Conservation (phyloP, 1,284 basidiomycete genomes). For the Ustilago xerochloae region DNA sequence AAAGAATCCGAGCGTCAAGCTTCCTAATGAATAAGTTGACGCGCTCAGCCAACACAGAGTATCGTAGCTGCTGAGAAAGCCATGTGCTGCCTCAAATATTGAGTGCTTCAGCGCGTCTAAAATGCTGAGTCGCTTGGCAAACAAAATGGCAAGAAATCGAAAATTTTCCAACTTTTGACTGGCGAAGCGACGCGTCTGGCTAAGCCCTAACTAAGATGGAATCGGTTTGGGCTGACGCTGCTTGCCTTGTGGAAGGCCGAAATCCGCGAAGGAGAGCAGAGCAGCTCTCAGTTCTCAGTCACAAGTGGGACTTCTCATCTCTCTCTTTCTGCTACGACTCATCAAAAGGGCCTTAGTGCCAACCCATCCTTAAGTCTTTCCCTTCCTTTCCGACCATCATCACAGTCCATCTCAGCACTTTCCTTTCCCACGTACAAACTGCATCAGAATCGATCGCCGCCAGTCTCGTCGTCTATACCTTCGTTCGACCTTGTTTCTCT, state of each 20-base stretch:
- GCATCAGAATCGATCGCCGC: not conserved
- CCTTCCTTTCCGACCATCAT: constrained; percentile 2
- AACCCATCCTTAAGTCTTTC: not conserved
- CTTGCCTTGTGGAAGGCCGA: no score
- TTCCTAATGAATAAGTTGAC: not conserved
- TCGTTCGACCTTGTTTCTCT: not conserved
- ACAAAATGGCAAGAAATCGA: not conserved
- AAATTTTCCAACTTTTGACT: constrained; percentile 4
- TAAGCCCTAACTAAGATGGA: not conserved
- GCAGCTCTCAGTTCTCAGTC: no score
- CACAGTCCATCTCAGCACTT: not conserved
- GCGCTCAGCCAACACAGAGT: not conserved
- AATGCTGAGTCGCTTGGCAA: constrained; percentile 3
- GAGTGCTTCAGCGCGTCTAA: not conserved
- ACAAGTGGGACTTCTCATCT: no score
- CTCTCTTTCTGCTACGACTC: no score
- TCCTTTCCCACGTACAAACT: not conserved
- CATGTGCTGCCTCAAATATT: not conserved
- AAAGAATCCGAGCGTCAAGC: not conserved
- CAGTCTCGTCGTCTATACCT: not conserved
- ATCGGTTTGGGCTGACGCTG: not conserved
- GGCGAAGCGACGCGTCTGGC: not conserved
- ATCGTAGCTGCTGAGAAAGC: not conserved
- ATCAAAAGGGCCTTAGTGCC: no score
- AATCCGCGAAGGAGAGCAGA: no score